Conservation (phyloP, 176 grass and related monocot species). For the Pontederia crassipes region DNA sequence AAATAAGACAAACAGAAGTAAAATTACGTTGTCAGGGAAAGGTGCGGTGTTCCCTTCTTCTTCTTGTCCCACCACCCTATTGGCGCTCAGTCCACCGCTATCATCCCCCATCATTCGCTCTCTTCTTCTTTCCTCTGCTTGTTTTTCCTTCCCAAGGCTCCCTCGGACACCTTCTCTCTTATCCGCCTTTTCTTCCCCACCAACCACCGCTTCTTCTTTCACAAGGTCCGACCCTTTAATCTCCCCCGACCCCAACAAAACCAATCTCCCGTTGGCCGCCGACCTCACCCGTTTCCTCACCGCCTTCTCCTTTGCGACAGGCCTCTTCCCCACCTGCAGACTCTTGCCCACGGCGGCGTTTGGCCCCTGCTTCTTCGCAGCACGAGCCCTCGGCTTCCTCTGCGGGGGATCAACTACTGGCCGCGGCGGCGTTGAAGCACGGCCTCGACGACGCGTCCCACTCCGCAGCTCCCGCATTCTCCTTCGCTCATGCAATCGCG, state of each 20-base stretch:
- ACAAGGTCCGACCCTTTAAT: conserved; percentile 32
- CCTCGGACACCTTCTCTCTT: background rate
- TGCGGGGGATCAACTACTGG: conserved; percentile 19
- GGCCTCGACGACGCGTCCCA: conserved; percentile 12
- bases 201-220: conserved; percentile 14
- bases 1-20: background rate
- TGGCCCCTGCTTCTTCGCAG: background rate
- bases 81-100: conserved; percentile 16
- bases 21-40: conserved; percentile 15
- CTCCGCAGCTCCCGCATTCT: conserved; percentile 23
- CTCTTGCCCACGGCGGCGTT: background rate
- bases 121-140: conserved; percentile 16
- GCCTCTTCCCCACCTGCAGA: too few relatives aligned
- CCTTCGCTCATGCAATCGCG: conserved; percentile 20
- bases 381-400: conserved; percentile 19
- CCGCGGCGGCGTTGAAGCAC: conserved; percentile 16
- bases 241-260: conserved; percentile 23
- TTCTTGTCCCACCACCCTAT: conserved; percentile 13
- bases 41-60: conserved; percentile 16
- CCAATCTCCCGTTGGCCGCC: background rate
- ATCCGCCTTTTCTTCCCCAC: conserved; percentile 3
- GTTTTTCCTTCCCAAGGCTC: background rate
- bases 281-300: conserved; percentile 7
- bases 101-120: conserved; percentile 24
- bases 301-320: conserved; percentile 16